Evolutionary conservation across 306 rosid species (phyloP), one percentile per base, ranked within the genome.

Genomic region (Vigna hirtella): DNA sequence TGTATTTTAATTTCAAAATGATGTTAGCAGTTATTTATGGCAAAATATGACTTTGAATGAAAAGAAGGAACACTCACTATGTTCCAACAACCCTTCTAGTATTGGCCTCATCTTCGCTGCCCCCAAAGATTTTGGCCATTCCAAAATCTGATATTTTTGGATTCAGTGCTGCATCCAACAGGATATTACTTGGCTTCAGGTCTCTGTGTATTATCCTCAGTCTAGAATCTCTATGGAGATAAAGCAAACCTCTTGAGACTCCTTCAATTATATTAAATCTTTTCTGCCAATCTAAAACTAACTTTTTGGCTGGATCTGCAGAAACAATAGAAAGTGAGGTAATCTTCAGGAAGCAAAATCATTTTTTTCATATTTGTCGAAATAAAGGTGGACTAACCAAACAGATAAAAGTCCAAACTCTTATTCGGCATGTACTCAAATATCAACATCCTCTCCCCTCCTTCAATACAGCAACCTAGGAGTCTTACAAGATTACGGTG

Each of bases 391-490:
- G 32, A 57, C 64, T 57, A 11, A 57, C 64, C 64, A 57, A 57
- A 57, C 12, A 57, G 36, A 24, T 22, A 57, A 4, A 24, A 57
- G 28, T 66, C 79, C 47, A 85, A 66, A 58, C 88, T 85, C 20
- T 73, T 81, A 20, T 81, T 85, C 0, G 87, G 74, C 87, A 84
- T 71, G 70, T 49, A 84, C 42, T 84, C 87, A 58, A 76, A 84
- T 16, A 84, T 18, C 61, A 81, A 40, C 77, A 81, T 77, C 10
- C 66, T 74, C 75, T 85, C 85, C 13, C 78, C 85, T 16, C 69
- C 28, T 51, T 85, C 80, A 0, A 77, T 38, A 56, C 83, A 85
- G 2, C 79, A 81, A 1, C 85, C 64, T 10, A 57, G 64, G 36
- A 57, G 64, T 24, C 36, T 57, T 57, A 57, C 64, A 10, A 57